Evolutionary conservation across 192 early-diverging fungal species (phyloP).

Genomic region (Backusella luteola): DNA sequence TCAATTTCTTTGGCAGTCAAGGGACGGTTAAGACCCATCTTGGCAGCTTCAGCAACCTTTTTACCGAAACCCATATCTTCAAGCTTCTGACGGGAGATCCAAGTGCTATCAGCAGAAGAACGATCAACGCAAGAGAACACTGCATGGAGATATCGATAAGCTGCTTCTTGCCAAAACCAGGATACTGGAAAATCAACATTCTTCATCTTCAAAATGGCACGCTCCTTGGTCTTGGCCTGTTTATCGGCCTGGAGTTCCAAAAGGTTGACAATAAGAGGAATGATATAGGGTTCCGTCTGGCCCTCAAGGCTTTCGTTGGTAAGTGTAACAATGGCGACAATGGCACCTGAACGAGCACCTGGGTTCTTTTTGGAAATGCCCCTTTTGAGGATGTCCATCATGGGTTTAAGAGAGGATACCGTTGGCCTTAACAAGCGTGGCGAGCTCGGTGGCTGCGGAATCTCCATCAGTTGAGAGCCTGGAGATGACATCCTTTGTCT

Average conservation of each 20-base stretch:
- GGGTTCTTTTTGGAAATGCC: slow-evolving; percentile 72
- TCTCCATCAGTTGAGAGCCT: slow-evolving; percentile 28
- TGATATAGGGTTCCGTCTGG: slow-evolving; percentile 65
- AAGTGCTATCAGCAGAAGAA: too few relatives aligned
- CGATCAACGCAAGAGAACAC: too few relatives aligned
- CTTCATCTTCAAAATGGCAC: slow-evolving; percentile 78
- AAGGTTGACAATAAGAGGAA: slow-evolving; percentile 59
- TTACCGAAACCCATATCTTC: too few relatives aligned
- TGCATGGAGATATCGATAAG: slow-evolving; percentile 60
- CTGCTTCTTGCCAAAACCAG: slow-evolving; percentile 58
- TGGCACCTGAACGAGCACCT: slow-evolving; percentile 60
- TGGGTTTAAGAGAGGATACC: slow-evolving; percentile 57
- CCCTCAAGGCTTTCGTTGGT: slow-evolving; percentile 48
- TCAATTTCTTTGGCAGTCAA: too few relatives aligned
- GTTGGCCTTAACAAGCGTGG: slow-evolving; percentile 47
- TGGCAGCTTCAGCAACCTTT: too few relatives aligned
- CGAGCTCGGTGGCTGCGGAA: slow-evolving; percentile 29
- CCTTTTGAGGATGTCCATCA: slow-evolving; percentile 58
- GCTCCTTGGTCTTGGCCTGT: slow-evolving; percentile 57
- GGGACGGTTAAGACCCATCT: too few relatives aligned
- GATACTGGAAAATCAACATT: slow-evolving; percentile 72
- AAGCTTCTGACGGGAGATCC: too few relatives aligned
- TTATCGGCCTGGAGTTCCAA: slow-evolving; percentile 64
- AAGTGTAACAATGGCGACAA: slow-evolving; percentile 57
- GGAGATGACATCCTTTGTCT: slow-evolving; percentile 28